Evolutionary conservation across 129 eudicot genomes (phyloP), one percentile per base, ranked within the genome.

Genomic region (Pseudognaphalium luteoalbum): DNA sequence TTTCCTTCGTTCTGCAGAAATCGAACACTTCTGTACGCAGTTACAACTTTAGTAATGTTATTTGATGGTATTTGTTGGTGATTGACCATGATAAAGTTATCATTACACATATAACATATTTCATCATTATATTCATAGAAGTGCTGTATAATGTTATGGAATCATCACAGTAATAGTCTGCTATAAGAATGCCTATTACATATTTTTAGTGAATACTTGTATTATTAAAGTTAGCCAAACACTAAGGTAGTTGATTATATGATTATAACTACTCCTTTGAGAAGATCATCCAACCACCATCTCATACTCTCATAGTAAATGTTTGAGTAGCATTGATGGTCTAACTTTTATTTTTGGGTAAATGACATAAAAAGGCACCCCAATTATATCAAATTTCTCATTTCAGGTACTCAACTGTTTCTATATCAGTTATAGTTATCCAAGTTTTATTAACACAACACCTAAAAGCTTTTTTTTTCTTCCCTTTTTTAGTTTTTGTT

Each of bases 61-160:
- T 70, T 41, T 78, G 62, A 42, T 69, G 21, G n/a, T 58, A 29
- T 44, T 32, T 33, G 28, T 19, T 59, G 64, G 52, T 60, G 28
- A n/a, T 14, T 70, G 30, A 22, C 62, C 35, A 37, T 22, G 57
- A 67, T 51, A 35, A 67, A 57, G 34, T 69, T 11, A 57, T 68
- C 37, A 58, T 77, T 28, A 32, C 34, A n/a, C 37, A n/a, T 75
- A n/a, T 75, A 25, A n/a, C 37, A n/a, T 75, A n/a, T 75, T 37
- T 34, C 37, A 29, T 17, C 63, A 22, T 32, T 10, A 58, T 73
- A 34, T 6, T 30, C n/a, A 5, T 71, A 17, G 32, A 52, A 41
- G 6, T 14, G 7, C 28, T 61, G 34, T 11, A 47, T 44, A 44
- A 44, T 44, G 16, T 14, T 47, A 47, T 47, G 54, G 54, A 14